Evolutionary conservation across 164 flowering plant genomes (phyloP).

Genomic region (Sextonia rubra): DNA sequence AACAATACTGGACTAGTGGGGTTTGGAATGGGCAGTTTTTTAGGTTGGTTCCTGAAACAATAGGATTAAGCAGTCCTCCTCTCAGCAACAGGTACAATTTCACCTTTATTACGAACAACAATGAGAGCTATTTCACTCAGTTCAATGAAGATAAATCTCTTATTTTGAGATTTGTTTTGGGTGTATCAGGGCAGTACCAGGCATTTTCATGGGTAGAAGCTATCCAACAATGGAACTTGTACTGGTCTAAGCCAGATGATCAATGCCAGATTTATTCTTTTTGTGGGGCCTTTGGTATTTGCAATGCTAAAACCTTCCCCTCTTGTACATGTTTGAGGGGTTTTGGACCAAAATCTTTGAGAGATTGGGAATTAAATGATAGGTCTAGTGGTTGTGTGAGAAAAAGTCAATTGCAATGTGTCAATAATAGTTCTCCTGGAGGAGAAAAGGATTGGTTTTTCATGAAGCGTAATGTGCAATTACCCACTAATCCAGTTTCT

Average conservation of each 20-base stretch:
- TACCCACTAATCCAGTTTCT: constrained; percentile 1
- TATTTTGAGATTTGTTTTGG: not conserved
- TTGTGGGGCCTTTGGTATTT: constrained; percentile 14
- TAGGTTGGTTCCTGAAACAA: constrained; percentile 24
- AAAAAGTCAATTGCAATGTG: constrained; percentile 14
- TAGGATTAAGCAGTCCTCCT: not conserved
- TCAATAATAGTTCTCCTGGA: not conserved
- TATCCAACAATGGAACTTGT: constrained; percentile 5
- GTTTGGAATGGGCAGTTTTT: constrained; percentile 14
- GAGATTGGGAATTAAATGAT: constrained; percentile 11
- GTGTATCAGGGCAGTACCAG: not conserved
- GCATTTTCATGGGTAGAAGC: constrained; percentile 3
- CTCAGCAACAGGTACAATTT: not conserved
- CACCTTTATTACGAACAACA: not conserved
- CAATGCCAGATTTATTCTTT: not conserved
- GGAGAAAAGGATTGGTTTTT: not conserved
- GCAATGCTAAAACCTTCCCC: constrained; percentile 5
- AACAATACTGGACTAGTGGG: constrained; percentile 5
- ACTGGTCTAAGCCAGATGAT: not conserved
- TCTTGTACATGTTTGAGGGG: constrained; percentile 18
- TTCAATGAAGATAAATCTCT: not conserved
- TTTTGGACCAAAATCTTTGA: constrained; percentile 3
- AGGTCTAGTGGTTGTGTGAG: constrained; percentile 23
- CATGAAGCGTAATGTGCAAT: not conserved
- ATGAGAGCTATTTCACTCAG: not conserved